A percentile compares a stretch with the other conserved stretches of the same genome.
phyloP scores from a whole-genome alignment of 164 flowering plant genomes.

The Tinospora cordifolia region DNA sequence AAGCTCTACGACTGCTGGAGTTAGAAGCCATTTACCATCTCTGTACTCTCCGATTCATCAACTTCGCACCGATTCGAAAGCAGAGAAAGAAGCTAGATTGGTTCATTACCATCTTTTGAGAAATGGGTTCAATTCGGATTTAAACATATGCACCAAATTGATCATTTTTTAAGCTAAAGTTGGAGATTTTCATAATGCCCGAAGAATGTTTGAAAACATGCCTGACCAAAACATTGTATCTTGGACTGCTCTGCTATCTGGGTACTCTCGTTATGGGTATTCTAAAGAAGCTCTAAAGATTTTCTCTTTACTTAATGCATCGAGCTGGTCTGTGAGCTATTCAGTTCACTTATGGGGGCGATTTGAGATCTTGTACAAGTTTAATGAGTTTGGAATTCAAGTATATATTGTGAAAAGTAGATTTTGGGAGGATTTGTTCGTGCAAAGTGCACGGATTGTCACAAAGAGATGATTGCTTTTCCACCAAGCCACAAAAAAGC shows the following conservation, averaged over 20 bases:
- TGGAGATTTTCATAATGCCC: conserved; percentile 36
- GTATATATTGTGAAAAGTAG: conserved; percentile 48
- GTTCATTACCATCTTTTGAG: conserved; percentile 35
- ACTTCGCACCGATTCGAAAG: conserved; percentile 34
- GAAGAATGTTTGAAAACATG: conserved; percentile 55
- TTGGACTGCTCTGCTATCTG: conserved; percentile 75
- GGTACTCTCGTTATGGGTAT: conserved; percentile 42
- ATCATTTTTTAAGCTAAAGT: conserved; percentile 36
- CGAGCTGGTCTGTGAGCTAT: conserved; percentile 38
- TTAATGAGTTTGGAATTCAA: conserved; percentile 43
- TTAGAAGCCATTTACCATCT: conserved; percentile 14
- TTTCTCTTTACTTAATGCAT: conserved; percentile 41
- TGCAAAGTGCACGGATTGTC: conserved; percentile 34
- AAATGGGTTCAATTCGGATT: conserved; percentile 32
- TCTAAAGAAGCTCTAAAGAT: conserved; percentile 34
- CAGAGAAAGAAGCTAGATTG: conserved; percentile 27
- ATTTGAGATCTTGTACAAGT: conserved; percentile 49
- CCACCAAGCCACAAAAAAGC: not conserved
- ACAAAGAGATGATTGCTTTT: no score
- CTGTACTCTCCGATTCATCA: conserved; percentile 35
- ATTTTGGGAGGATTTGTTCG: conserved; percentile 40
- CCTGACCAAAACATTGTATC: conserved; percentile 44
- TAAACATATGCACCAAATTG: conserved; percentile 38
- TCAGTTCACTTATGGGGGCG: conserved; percentile 63
- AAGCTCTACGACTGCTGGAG: conserved; percentile 14